Conservation (phyloP, 305 asterid genomes). For the Fraxinus angustifolia region DNA sequence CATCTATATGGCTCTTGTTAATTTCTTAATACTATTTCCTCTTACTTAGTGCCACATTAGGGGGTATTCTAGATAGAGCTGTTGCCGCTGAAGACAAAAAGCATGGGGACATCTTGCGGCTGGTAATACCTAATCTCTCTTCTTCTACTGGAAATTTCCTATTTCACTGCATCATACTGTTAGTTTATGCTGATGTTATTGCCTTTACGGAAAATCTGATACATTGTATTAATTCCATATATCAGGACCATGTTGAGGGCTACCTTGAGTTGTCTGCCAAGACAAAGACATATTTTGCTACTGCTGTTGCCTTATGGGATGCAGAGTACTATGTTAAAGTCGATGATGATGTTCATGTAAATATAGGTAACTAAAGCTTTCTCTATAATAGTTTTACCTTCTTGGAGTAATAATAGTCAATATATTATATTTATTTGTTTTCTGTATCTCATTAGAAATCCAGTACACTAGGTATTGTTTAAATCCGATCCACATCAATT, state of each 20-base stretch:
- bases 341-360: slow-evolving; percentile 93
- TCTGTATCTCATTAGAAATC: background rate
- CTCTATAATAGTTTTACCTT: background rate
- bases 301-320: slow-evolving; percentile 79
- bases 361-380: slow-evolving; percentile 54
- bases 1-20: background rate
- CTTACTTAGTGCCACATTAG: slow-evolving; percentile 63
- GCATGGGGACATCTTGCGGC: slow-evolving; percentile 88
- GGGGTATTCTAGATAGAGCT: slow-evolving; percentile 87
- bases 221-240: background rate
- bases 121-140: slow-evolving; percentile 40
- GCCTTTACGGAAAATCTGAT: background rate
- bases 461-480: background rate
- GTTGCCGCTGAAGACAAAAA: slow-evolving; percentile 77
- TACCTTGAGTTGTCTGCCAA: slow-evolving; percentile 95
- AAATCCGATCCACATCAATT: background rate
- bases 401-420: background rate
- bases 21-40: background rate
- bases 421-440: background rate
- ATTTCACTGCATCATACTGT: background rate
- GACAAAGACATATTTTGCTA: slow-evolving; percentile 75
- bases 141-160: background rate
- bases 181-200: background rate
- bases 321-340: slow-evolving; percentile 94
- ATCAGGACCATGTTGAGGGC: slow-evolving; percentile 93